Base-by-base conservation (phyloP, 306 rosid genomes). In the Pterocarpus macrocarpus region DNA sequence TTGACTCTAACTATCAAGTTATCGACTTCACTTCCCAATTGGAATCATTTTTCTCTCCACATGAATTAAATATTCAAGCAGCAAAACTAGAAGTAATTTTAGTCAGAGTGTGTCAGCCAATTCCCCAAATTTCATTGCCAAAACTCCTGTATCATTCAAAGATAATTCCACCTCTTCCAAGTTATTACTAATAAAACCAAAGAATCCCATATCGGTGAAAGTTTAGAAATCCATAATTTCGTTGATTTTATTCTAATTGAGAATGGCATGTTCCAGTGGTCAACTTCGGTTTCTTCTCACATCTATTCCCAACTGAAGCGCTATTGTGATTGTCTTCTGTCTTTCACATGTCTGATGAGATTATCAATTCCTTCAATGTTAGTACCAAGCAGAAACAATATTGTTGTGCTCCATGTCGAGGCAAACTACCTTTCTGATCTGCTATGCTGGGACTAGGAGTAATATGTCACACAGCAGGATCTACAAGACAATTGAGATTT, bases 391-490 rank as follows among this genome's bases (percentile, higher is more conserved):
- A 57, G 80, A 63, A 52, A 44, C 47, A 50, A 58, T 28, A 35
- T 49, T 74, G 76, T 12, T 85, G 15, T 47, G 85, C 62, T 76
- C n/a, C 41, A 17, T 33, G 59, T 61, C 76, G 56, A 44, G 49
- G 10, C 75, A 4, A 43, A 17, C 53, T 35, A 64, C 34, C 81
- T 80, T 75, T 87, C 80, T 67, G 73, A 53, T 85, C 64, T 2
- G 28, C 28, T 22, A 22, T 22, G 28, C 28, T 67, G 45, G 52
- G 64, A 12, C 71, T 56, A 4, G 70, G 72, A 30, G 63, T 53
- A 36, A 80, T 64, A 80, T 66, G 80, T 44, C 88, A 79, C 39
- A 83, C 50, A n/a, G 90, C 69, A 81, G 93, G 95, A 85, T 88
- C 96, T 91, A 32, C 76, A 75, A 64, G 64, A 22, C 35, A 28